Evolutionary conservation across 495 filamentous ascomycete species (phyloP).

Genomic region (Margaritispora aquatica): DNA sequence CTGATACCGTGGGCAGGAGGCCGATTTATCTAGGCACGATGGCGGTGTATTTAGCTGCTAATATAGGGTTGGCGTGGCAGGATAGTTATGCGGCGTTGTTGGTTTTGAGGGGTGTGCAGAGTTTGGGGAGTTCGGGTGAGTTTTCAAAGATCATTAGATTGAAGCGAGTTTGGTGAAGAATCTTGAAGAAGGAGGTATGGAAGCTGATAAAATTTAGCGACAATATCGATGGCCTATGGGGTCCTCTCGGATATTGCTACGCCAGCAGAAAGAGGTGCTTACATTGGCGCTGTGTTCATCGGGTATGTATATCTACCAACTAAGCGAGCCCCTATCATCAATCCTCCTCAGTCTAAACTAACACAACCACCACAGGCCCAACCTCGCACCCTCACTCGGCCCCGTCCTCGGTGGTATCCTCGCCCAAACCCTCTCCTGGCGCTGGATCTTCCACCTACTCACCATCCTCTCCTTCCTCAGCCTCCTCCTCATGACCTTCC

Average conservation of each 20-base stretch:
- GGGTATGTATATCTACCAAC: no score
- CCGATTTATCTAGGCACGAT: conserved; percentile 47
- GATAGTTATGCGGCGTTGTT: conserved; percentile 43
- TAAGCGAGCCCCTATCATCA: no score
- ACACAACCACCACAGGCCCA: no score
- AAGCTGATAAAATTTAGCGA: no score
- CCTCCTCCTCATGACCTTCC: conserved; percentile 55
- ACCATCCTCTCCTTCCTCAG: conserved; percentile 62
- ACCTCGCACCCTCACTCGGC: conserved; percentile 64
- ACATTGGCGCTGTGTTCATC: conserved; percentile 33
- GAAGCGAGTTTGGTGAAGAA: no score
- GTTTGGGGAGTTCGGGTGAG: conserved; percentile 38
- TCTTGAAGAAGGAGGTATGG: no score
- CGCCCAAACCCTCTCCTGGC: conserved; percentile 59
- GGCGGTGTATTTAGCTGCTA: conserved; percentile 45
- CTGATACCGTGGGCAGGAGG: conserved; percentile 48
- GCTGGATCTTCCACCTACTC: conserved; percentile 79
- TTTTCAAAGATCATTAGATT: background rate
- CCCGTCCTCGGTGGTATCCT: conserved; percentile 71
- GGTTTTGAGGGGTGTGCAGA: conserved; percentile 44
- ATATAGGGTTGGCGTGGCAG: conserved; percentile 46
- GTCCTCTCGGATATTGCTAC: conserved; percentile 50
- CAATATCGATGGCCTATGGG: conserved; percentile 46
- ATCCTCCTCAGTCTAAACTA: no score
- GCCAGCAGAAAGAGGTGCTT: conserved; percentile 42